phyloP scores from a whole-genome alignment of 2,329 filamentous ascomycete genomes.

The Verticillium nonalfalfae region DNA sequence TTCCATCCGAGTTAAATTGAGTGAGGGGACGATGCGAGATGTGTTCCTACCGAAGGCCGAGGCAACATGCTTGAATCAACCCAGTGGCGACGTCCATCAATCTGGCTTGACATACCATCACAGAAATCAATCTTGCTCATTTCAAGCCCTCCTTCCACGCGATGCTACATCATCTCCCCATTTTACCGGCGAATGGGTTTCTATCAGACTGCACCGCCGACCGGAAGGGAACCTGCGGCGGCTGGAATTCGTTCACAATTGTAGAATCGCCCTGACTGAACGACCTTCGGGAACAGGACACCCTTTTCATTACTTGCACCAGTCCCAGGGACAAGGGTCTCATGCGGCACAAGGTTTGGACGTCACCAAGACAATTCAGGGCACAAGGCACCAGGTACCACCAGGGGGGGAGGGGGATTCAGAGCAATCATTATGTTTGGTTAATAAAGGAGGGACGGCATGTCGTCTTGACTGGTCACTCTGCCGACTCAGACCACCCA shows the following conservation, averaged over 20 bases:
- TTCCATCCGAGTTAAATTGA: background rate
- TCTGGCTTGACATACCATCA: background rate
- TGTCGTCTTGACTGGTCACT: background rate
- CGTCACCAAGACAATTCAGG: background rate
- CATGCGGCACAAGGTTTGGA: background rate
- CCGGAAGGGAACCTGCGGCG: background rate
- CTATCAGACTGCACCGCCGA: background rate
- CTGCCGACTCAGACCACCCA: background rate
- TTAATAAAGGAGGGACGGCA: background rate
- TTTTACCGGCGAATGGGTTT: background rate
- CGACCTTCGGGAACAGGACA: background rate
- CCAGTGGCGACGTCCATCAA: background rate
- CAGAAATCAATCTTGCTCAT: too few relatives aligned
- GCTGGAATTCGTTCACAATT: background rate
- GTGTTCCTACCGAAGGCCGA: background rate
- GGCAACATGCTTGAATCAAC: background rate
- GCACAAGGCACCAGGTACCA: background rate
- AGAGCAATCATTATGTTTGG: background rate
- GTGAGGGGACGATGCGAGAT: background rate
- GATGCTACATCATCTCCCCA: background rate
- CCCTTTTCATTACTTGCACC: background rate
- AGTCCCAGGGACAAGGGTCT: background rate
- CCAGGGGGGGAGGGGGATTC: background rate
- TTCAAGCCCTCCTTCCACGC: background rate
- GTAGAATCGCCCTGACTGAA: background rate